A percentile compares a stretch with the other conserved stretches of the same genome.
These are phyloP conservation scores for Hirschfeldia incana DNA, from an alignment of 345 rosid species.

Conservation along the genomic window DNA sequence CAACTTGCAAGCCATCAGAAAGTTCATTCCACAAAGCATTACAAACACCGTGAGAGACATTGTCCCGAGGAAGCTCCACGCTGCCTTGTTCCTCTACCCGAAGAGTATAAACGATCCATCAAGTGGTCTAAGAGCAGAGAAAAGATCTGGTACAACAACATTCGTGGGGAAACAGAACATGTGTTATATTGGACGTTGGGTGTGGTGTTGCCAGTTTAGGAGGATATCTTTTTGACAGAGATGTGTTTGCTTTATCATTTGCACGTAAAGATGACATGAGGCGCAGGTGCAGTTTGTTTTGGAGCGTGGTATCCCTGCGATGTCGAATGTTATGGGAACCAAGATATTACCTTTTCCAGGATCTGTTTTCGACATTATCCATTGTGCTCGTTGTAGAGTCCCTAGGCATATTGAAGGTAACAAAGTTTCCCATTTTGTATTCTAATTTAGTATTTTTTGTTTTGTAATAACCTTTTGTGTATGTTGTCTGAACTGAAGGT, in stretches of 20 bases:
- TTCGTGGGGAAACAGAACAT: constrained; percentile 80
- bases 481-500: constrained; percentile 47
- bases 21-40: constrained; percentile 18
- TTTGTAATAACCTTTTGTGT: not conserved
- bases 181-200: constrained; percentile 88
- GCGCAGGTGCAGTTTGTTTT: too few relatives aligned
- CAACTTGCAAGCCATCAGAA: constrained; percentile 68
- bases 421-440: not conserved
- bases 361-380: constrained; percentile 50
- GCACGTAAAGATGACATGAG: constrained; percentile 69
- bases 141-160: constrained; percentile 72
- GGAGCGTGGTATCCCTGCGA: too few relatives aligned
- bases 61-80: constrained; percentile 78
- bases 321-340: constrained; percentile 75
- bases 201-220: constrained; percentile 97
- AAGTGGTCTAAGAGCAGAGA: constrained; percentile 94
- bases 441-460: not conserved
- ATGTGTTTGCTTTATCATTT: constrained; percentile 62
- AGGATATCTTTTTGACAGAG: constrained; percentile 79
- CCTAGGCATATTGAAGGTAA: constrained; percentile 96
- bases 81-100: constrained; percentile 80
- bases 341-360: not conserved
- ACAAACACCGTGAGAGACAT: too few relatives aligned
- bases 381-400: constrained; percentile 95
- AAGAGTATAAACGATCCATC: constrained; percentile 67